phyloP scores from a whole-genome alignment of 805 yeast genomes.

The Yamadazyma sp. region DNA sequence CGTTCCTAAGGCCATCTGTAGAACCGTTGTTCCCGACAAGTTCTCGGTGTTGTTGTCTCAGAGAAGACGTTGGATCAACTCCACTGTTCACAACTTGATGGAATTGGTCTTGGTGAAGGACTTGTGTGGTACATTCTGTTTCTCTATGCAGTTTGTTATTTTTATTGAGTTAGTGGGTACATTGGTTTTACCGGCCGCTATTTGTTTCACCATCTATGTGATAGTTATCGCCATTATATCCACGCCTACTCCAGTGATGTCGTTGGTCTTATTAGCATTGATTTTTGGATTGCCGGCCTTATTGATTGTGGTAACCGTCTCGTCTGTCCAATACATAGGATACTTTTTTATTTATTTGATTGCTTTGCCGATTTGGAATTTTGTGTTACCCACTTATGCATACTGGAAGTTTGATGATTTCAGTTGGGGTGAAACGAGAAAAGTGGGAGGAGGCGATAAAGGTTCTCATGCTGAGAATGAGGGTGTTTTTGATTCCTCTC shows the following conservation, averaged over 20 bases:
- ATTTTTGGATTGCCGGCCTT: slow-evolving; percentile 86
- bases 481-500: slow-evolving; percentile 90
- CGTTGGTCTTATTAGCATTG: slow-evolving; percentile 72
- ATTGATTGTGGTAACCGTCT: slow-evolving; percentile 76
- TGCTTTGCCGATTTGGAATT: slow-evolving; percentile 94
- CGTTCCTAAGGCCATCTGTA: slow-evolving; percentile 88
- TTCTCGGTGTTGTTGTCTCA: slow-evolving; percentile 82
- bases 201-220: slow-evolving; percentile 78
- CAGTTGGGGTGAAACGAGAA: slow-evolving; percentile 94
- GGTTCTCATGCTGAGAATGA: slow-evolving; percentile 65
- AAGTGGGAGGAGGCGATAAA: slow-evolving; percentile 67
- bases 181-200: slow-evolving; percentile 84
- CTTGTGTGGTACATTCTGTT: slow-evolving; percentile 91
- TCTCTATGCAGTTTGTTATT: slow-evolving; percentile 92
- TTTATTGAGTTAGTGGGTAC: slow-evolving; percentile 85
- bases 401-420: slow-evolving; percentile 96
- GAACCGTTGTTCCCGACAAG: slow-evolving; percentile 83
- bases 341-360: slow-evolving; percentile 78
- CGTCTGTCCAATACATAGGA: slow-evolving; percentile 65
- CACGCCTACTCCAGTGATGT: slow-evolving; percentile 72
- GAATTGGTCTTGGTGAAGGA: slow-evolving; percentile 83
- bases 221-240: slow-evolving; percentile 67
- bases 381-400: slow-evolving; percentile 80
- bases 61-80: slow-evolving; percentile 95
- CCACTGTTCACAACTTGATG: slow-evolving; percentile 89